These are phyloP conservation scores for Juncus inflexus DNA, from an alignment of 176 grass and related monocot species.

Conservation along the genomic window DNA sequence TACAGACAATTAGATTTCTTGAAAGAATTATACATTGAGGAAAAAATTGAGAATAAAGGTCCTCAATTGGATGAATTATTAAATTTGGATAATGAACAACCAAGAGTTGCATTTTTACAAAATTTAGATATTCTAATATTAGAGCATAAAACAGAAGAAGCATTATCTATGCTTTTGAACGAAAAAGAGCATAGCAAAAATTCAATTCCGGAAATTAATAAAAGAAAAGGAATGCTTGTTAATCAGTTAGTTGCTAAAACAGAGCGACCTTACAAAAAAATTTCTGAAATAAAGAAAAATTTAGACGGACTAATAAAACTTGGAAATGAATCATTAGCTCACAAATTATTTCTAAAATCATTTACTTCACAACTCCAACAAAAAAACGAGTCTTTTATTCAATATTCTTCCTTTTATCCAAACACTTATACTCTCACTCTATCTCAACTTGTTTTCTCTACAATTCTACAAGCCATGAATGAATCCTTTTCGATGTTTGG, in stretches of 20 bases:
- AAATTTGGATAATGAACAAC: background rate
- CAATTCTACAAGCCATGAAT: constrained; percentile 4
- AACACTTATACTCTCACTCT: constrained; percentile 21
- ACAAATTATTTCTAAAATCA: constrained; percentile 15
- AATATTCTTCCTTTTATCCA: constrained; percentile 8
- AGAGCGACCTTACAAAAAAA: constrained; percentile 6
- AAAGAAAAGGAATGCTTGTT: constrained; percentile 18
- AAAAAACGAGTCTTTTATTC: constrained; percentile 14
- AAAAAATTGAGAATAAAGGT: constrained; percentile 2
- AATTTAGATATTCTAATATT: constrained; percentile 22
- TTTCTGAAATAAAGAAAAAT: constrained; percentile 10
- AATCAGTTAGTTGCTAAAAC: constrained; percentile 3
- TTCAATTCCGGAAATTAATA: constrained; percentile 13
- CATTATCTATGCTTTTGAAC: constrained; percentile 22
- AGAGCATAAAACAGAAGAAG: constrained; percentile 21
- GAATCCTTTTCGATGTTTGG: constrained; percentile 9
- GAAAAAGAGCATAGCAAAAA: background rate
- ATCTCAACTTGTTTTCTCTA: constrained; percentile 13
- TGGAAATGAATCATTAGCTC: background rate
- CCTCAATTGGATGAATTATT: constrained; percentile 16
- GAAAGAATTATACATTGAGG: background rate
- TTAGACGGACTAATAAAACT: constrained; percentile 23
- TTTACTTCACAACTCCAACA: constrained; percentile 8
- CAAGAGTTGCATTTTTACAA: constrained; percentile 7
- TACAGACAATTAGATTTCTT: constrained; percentile 8